These are phyloP conservation scores for Hemileccinum rubropunctum DNA, from an alignment of 768 basidiomycete genomes.

Conservation along the genomic window DNA sequence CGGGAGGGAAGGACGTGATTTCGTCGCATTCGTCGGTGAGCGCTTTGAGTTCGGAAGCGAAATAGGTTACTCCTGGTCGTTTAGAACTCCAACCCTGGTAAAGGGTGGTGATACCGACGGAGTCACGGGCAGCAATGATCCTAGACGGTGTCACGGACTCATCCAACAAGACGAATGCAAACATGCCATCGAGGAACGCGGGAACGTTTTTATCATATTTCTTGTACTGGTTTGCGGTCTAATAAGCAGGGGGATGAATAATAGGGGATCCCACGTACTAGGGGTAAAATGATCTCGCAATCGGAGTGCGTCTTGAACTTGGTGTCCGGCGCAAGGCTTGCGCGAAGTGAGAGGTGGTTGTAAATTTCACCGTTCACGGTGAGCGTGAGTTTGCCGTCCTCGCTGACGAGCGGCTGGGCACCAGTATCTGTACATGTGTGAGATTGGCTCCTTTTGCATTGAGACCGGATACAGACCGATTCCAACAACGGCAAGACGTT, in stretches of 20 bases:
- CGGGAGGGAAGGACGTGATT: slow-evolving; percentile 94
- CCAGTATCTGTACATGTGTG: slow-evolving; percentile 69
- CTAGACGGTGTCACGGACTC: slow-evolving; percentile 87
- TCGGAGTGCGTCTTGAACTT: slow-evolving; percentile 98
- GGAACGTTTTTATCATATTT: slow-evolving; percentile 78
- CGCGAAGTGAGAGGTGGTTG: slow-evolving; percentile 85
- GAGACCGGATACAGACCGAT: slow-evolving; percentile 62
- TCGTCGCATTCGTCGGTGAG: slow-evolving; percentile 90
- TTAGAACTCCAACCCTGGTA: slow-evolving; percentile 94
- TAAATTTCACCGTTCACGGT: slow-evolving; percentile 99
- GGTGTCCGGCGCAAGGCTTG: slow-evolving; percentile 56
- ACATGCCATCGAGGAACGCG: slow-evolving; percentile 92
- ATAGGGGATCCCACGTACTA: slow-evolving; percentile 49
- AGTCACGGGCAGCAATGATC: slow-evolving; percentile 94
- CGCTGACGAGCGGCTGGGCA: slow-evolving; percentile 89
- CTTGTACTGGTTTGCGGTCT: slow-evolving; percentile 63
- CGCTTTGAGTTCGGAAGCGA: slow-evolving; percentile 95
- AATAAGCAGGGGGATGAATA: not conserved
- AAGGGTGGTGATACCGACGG: slow-evolving; percentile 97
- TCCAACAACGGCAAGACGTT: slow-evolving; percentile 96
- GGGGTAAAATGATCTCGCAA: slow-evolving; percentile 93
- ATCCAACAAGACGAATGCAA: slow-evolving; percentile 95
- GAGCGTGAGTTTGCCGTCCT: slow-evolving; percentile 80
- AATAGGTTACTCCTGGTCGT: slow-evolving; percentile 80
- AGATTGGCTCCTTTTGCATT: not conserved